phyloP scores from a whole-genome alignment of 192 early-diverging fungal genomes.

The Umbelopsis ramanniana region DNA sequence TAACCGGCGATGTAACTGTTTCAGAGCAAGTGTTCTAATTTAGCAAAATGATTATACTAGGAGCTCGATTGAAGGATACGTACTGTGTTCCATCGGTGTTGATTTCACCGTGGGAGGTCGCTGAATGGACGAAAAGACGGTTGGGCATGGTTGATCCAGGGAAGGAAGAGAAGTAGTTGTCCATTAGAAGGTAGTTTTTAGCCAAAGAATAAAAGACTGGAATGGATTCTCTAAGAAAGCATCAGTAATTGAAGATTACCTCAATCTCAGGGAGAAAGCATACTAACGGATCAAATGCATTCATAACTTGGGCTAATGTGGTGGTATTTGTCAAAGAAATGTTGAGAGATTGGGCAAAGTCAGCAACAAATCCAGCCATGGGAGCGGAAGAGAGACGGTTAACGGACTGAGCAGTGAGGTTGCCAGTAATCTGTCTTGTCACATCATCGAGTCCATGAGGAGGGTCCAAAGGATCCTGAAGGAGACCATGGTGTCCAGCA shows the following conservation, averaged over 20 bases:
- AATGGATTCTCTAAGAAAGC: not conserved
- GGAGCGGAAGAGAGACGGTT: not conserved
- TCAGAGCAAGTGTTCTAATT: no score
- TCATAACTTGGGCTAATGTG: slow-evolving; percentile 28
- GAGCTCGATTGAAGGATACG: not conserved
- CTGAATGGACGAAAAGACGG: slow-evolving; percentile 30
- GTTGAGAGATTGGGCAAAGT: slow-evolving; percentile 16
- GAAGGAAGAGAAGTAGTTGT: slow-evolving; percentile 28
- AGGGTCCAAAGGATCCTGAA: slow-evolving; percentile 30
- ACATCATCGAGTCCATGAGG: slow-evolving; percentile 22
- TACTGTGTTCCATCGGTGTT: slow-evolving; percentile 23
- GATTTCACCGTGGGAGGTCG: slow-evolving; percentile 26
- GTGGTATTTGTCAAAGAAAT: slow-evolving; percentile 20
- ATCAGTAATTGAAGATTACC: not conserved
- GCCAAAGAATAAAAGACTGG: slow-evolving; percentile 34
- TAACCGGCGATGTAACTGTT: slow-evolving; percentile 25
- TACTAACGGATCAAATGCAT: slow-evolving; percentile 27
- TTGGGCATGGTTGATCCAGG: slow-evolving; percentile 35
- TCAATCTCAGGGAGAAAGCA: not conserved
- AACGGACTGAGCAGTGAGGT: not conserved
- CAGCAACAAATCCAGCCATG: slow-evolving; percentile 33
- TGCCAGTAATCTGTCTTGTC: slow-evolving; percentile 27
- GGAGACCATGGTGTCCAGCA: slow-evolving; percentile 27
- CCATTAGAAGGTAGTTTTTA: slow-evolving; percentile 26
- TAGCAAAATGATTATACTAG: no score